Evolutionary conservation across 83 land plant genomes (phyloP), one percentile per base, ranked within the genome.

Genomic region (Picea abies): DNA sequence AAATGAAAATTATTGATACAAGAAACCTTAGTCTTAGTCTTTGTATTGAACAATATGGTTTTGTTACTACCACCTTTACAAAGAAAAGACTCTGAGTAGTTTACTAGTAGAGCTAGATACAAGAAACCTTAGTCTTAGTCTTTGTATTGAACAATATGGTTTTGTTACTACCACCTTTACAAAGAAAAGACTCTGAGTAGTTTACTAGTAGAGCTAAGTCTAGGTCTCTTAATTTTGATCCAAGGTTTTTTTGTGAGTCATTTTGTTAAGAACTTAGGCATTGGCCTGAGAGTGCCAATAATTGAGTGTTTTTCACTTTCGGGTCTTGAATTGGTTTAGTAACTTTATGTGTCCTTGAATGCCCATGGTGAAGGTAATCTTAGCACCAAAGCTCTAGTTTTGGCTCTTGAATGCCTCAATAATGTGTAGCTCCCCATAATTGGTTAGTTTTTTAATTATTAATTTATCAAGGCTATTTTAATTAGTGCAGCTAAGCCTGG

Each of bases 221-320:
- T 8, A 97, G 91, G 83, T 95, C 98, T 80, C 83, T 97, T 81
- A 97, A 97, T 86, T 92, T 95, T 47, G 91, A 86, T 81, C 92
- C 99, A 11, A 97, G 98, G 25, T 97, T 95, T 75, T 29, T 97
- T 84, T 82, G 95, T 97, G 80, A 91, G 95, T 69, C 99, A 97
- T 81, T 97, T 97, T 80, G 99, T 97, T 39, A 97, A 97, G 93
- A 98, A 97, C 83, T 82, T 97, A 78, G 99, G 99, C 52, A 97
- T 97, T 47, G 92, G 95, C 80, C 86, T 96, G 85, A 82, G 98
- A 97, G 80, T 95, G 98, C 87, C 85, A 91, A 83, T 82, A 80
- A 22, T 90, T 92, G 97, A 95, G 94, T 29, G 29, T 17, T 67
- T 97, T 70, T 85, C 94, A 12, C 82, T 97, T 62, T 97, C 99